These are phyloP conservation scores for Blastobotrys capitulatus DNA, from an alignment of 1,139 yeast species.

Conservation along the genomic window DNA sequence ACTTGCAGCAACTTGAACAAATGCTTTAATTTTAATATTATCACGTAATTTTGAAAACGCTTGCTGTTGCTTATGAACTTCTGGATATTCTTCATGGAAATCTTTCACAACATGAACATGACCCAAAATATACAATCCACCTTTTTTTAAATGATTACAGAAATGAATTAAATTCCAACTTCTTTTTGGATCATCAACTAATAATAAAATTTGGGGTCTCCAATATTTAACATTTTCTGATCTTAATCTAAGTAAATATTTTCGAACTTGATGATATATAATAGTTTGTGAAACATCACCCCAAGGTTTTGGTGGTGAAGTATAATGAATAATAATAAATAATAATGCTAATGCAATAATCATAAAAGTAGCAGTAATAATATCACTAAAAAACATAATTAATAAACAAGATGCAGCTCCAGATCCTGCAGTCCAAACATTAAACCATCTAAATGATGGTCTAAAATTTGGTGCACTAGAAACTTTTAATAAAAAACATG, in stretches of 20 bases:
- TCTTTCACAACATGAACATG: constrained; percentile 65
- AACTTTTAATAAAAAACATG: constrained; percentile 79
- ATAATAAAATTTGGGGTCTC: constrained; percentile 87
- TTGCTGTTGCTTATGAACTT: constrained; percentile 61
- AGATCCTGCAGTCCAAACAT: constrained; percentile 68
- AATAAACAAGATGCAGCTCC: constrained; percentile 66
- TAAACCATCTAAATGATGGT: constrained; percentile 87
- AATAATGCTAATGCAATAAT: constrained; percentile 59
- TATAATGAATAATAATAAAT: constrained; percentile 75
- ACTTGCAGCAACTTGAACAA: constrained; percentile 86
- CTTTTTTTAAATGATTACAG: constrained; percentile 90
- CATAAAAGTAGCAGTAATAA: constrained; percentile 74
- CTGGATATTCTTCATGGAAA: constrained; percentile 58
- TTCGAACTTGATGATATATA: constrained; percentile 92
- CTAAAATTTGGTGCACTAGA: constrained; percentile 96
- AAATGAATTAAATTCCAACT: constrained; percentile 88
- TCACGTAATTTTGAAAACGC: constrained; percentile 87
- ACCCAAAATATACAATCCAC: constrained; percentile 86
- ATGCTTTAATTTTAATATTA: constrained; percentile 73
- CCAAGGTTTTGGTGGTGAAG: constrained; percentile 92
- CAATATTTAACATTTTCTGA: constrained; percentile 94
- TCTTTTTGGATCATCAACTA: constrained; percentile 87
- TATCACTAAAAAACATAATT: constrained; percentile 95
- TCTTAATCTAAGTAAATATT: constrained; percentile 71
- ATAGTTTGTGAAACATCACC: constrained; percentile 95